Evolutionary conservation across 306 rosid species (phyloP), one percentile per base, ranked within the genome.

Genomic region (Canavalia gladiata): DNA sequence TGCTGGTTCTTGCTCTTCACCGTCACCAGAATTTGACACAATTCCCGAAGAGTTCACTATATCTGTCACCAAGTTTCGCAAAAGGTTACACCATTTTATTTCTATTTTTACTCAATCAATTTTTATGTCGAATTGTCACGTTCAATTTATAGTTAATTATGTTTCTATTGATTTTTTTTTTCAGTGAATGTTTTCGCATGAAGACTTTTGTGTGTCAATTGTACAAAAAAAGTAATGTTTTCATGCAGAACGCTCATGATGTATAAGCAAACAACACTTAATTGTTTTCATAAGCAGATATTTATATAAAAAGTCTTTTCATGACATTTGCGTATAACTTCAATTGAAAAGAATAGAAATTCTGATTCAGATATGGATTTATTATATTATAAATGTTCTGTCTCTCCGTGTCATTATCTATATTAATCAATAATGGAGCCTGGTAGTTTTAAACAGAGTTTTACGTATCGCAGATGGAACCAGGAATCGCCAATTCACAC

Each of bases 1-100:
- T 8, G 68, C 70, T 41, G 63, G 4, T 30, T 76, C 90, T 4
- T 68, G 62, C 49, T 90, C 94, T 49, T 67, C 77, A 0, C 87
- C 88, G 2, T 79, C 87, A 67, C 84, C 87, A 34, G 92, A 88
- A 72, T 86, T 84, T 35, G 76, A 72, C 60, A 88, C 83, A 0
- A 69, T 90, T 41, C 91, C 93, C 0, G 73, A 83, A 72, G 28
- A 88, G 78, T 80, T 91, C 76, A 75, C 86, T 25, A 30, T 88
- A 6, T 86, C 90, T 1, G 72, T 89, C 35, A 87, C 84, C 77
- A 94, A 87, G 78, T 94, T 94, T 56, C 90, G 93, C 57, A 91
- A 91, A 90, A 91, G 95, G 97, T 81, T 67, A 0, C 49, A 10
- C 55, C 11, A 11, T 2, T 49, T 2, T 11, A 6, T 47, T 47